A percentile compares a stretch with the other conserved stretches of the same genome.
Evolutionary conservation across 2,329 filamentous ascomycete species (phyloP).

Genomic region (Eutypa lata): DNA sequence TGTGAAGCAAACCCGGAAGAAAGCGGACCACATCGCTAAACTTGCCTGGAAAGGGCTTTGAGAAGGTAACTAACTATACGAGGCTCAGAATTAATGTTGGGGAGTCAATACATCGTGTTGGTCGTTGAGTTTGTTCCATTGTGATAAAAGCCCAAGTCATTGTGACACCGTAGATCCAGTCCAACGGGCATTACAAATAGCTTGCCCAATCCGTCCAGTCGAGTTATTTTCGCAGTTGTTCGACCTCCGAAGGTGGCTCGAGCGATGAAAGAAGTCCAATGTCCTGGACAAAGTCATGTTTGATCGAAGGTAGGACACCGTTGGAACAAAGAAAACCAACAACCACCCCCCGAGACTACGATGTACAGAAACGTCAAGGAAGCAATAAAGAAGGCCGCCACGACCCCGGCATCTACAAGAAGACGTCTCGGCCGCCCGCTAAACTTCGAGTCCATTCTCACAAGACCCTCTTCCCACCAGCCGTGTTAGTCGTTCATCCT

Average conservation of each 20-base stretch:
- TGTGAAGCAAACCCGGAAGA: constrained; percentile 85
- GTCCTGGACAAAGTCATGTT: constrained; percentile 20
- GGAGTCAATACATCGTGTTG: constrained; percentile 9
- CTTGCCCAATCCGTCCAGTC: constrained; percentile 4
- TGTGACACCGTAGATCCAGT: constrained; percentile 9
- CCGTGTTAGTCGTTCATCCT: constrained; percentile 21
- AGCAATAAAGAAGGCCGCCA: constrained; percentile 21
- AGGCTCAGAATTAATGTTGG: neutral
- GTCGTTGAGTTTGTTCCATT: constrained; percentile 9
- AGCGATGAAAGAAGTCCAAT: constrained; percentile 19
- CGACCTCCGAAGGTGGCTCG: neutral
- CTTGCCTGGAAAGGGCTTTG: constrained; percentile 67
- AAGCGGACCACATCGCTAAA: constrained; percentile 88
- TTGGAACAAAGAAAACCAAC: constrained; percentile 15
- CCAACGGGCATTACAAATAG: constrained; percentile 3
- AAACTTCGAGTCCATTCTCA: constrained; percentile 14
- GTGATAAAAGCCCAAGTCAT: constrained; percentile 3
- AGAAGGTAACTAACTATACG: constrained; percentile 8
- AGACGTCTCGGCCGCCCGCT: constrained; percentile 16
- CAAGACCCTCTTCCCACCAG: constrained; percentile 18
- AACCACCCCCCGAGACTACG: constrained; percentile 12
- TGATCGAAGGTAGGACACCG: constrained; percentile 14
- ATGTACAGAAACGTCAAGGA: constrained; percentile 17
- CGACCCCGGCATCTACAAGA: constrained; percentile 26
- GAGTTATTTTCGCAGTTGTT: constrained; percentile 12